A percentile compares a stretch with the other conserved stretches of the same genome.
These are phyloP conservation scores for Marasmius oreades DNA, from an alignment of 1,284 basidiomycete genomes.

Conservation along the genomic window DNA sequence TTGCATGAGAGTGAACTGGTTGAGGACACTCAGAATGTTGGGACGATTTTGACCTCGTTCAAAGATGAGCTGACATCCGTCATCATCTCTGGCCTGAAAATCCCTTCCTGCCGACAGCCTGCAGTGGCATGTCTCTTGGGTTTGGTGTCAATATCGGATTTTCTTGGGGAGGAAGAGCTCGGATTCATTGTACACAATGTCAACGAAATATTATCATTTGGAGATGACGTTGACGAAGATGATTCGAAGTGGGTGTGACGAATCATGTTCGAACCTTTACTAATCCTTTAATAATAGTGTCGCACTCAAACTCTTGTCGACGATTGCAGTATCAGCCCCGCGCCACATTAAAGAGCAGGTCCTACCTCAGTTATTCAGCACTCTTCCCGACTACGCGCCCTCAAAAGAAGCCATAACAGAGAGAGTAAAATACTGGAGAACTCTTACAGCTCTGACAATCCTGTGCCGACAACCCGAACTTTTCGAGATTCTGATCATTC, in stretches of 20 bases:
- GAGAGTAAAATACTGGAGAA: constrained; percentile 64
- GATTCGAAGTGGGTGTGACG: constrained; percentile 35
- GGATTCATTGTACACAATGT: constrained; percentile 77
- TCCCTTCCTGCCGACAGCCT: constrained; percentile 47
- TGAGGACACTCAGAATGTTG: constrained; percentile 22
- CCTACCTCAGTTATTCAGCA: constrained; percentile 75
- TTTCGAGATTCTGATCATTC: constrained; percentile 83
- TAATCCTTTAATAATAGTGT: constrained; percentile 48
- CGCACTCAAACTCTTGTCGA: constrained; percentile 66
- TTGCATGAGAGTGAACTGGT: constrained; percentile 15
- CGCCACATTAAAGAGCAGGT: constrained; percentile 74
- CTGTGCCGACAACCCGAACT: constrained; percentile 77
- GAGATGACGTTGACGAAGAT: constrained; percentile 48
- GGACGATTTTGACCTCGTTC: constrained; percentile 54
- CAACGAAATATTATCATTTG: constrained; percentile 70
- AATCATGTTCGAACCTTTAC: not conserved
- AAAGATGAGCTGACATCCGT: constrained; percentile 76
- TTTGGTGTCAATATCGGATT: constrained; percentile 58
- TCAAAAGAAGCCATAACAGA: constrained; percentile 48
- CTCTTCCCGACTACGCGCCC: constrained; percentile 70
- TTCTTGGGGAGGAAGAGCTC: constrained; percentile 73
- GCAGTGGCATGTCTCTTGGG: constrained; percentile 63
- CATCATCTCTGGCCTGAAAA: constrained; percentile 61
- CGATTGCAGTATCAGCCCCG: constrained; percentile 61
- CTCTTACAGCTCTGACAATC: constrained; percentile 68